phyloP scores from a whole-genome alignment of 306 rosid species.

The Gynostemma pentaphyllum region DNA sequence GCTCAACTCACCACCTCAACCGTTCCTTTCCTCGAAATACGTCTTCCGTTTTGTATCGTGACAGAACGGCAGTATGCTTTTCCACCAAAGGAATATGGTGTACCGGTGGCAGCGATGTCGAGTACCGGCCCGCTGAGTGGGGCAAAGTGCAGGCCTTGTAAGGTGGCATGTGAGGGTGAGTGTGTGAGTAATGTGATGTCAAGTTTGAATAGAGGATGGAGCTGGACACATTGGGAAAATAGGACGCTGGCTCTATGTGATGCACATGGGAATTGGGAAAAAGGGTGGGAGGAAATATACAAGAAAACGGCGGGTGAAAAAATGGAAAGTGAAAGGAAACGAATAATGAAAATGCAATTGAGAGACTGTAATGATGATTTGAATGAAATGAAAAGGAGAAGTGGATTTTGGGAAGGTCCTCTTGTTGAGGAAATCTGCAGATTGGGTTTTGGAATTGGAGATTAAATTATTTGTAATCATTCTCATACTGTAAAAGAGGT shows the following conservation, averaged over 20 bases:
- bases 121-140: conserved; percentile 77
- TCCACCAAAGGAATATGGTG: conserved; percentile 50
- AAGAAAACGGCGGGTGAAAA: conserved; percentile 36
- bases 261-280: conserved; percentile 48
- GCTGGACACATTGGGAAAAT: conserved; percentile 66
- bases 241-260: conserved; percentile 52
- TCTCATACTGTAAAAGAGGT: background rate
- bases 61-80: conserved; percentile 60
- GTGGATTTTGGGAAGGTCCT: conserved; percentile 49
- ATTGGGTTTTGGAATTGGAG: conserved; percentile 15
- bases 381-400: conserved; percentile 19
- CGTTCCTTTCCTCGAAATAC: conserved; percentile 21
- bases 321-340: conserved; percentile 22
- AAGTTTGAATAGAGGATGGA: conserved; percentile 36
- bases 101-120: conserved; percentile 75
- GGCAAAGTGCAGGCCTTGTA: conserved; percentile 74
- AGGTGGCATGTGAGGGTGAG: conserved; percentile 33
- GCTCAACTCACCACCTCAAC: conserved; percentile 49
- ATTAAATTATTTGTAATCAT: background rate
- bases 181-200: conserved; percentile 46
- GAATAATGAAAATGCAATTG: conserved; percentile 19
- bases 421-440: conserved; percentile 32
- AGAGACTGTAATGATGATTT: conserved; percentile 32
- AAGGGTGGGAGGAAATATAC: conserved; percentile 50
- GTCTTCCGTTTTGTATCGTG: conserved; percentile 66